A percentile compares a stretch with the other conserved stretches of the same genome.
Evolutionary conservation across 1,139 yeast genomes (phyloP).

Genomic region (Pichia sp.): DNA sequence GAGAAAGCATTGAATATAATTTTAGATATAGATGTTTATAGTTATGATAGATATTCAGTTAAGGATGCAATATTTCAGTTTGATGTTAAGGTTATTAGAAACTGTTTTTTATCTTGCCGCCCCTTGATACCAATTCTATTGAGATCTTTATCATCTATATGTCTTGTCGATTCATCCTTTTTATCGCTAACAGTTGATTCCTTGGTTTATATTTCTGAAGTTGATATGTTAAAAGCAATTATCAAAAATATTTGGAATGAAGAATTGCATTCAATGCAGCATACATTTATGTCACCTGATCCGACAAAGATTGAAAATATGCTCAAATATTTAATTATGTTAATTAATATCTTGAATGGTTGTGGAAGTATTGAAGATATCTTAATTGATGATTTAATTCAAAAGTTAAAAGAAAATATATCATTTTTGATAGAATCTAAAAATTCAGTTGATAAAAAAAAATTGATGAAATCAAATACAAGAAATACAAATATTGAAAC

Average conservation of each 20-base stretch:
- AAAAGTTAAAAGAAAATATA: slow-evolving; percentile 3
- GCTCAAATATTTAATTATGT: slow-evolving; percentile 9
- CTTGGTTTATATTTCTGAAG: slow-evolving; percentile 11
- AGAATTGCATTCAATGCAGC: slow-evolving; percentile 29
- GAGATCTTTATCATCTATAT: slow-evolving; percentile 20
- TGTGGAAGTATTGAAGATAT: slow-evolving; percentile 1
- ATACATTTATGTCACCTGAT: slow-evolving; percentile 21
- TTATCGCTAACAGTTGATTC: slow-evolving; percentile 13
- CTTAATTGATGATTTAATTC: neutral
- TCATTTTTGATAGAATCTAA: slow-evolving; percentile 5
- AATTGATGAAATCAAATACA: slow-evolving; percentile 7
- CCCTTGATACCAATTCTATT: slow-evolving; percentile 30
- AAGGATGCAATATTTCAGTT: slow-evolving; percentile 29
- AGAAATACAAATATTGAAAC: slow-evolving; percentile 11
- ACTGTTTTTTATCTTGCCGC: slow-evolving; percentile 32
- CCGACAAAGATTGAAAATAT: slow-evolving; percentile 6
- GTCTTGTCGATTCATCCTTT: slow-evolving; percentile 15
- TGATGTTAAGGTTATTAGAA: slow-evolving; percentile 26
- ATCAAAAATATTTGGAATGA: slow-evolving; percentile 17
- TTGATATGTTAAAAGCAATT: slow-evolving; percentile 4
- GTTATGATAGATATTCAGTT: slow-evolving; percentile 31
- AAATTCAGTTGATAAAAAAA: slow-evolving; percentile 12
- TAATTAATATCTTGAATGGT: slow-evolving; percentile 2
- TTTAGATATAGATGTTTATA: slow-evolving; percentile 20
- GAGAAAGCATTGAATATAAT: slow-evolving; percentile 37